Conservation (phyloP, 495 filamentous ascomycete species). For the Aspergillus funiculosus region DNA sequence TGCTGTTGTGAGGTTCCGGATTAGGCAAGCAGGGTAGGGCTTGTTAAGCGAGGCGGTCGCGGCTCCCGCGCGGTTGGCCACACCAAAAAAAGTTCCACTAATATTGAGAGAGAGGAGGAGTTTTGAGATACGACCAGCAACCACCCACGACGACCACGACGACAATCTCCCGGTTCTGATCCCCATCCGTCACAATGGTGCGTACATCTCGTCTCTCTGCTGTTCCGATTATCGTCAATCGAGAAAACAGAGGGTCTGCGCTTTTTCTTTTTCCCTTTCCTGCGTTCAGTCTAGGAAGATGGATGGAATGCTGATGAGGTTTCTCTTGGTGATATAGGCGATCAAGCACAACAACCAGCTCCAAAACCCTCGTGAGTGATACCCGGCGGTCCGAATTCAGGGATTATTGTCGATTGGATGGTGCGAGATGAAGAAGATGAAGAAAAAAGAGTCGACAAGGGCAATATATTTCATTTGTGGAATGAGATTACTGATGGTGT, state of each 20-base stretch:
- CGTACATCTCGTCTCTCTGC: slow-evolving; percentile 24
- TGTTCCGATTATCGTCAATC: slow-evolving; percentile 10
- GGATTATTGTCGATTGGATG: slow-evolving; percentile 12
- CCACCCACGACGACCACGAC: slow-evolving; percentile 40
- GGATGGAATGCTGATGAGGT: slow-evolving; percentile 25
- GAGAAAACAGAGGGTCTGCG: slow-evolving; percentile 2
- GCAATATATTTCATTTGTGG: too few species aligned
- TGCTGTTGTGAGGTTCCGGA: not conserved
- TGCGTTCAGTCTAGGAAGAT: not conserved
- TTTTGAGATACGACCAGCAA: slow-evolving; percentile 49
- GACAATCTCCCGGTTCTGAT: slow-evolving; percentile 51
- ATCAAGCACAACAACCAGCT: slow-evolving; percentile 99
- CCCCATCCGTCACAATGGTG: slow-evolving; percentile 63
- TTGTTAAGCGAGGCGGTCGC: slow-evolving; percentile 47
- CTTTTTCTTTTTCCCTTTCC: not conserved
- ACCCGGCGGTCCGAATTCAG: slow-evolving; percentile 11
- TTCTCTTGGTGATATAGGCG: slow-evolving; percentile 52
- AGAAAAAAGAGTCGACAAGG: too few species aligned
- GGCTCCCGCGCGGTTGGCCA: slow-evolving; percentile 36
- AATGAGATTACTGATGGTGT: slow-evolving; percentile 22
- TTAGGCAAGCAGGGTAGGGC: slow-evolving; percentile 35
- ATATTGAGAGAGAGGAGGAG: slow-evolving; percentile 29
- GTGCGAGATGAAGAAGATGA: slow-evolving; percentile 19
- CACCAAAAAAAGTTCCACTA: slow-evolving; percentile 44
- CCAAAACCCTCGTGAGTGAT: slow-evolving; percentile 84